phyloP scores from a whole-genome alignment of 2,329 filamentous ascomycete species.

The Stagonosporopsis rhizophila region DNA sequence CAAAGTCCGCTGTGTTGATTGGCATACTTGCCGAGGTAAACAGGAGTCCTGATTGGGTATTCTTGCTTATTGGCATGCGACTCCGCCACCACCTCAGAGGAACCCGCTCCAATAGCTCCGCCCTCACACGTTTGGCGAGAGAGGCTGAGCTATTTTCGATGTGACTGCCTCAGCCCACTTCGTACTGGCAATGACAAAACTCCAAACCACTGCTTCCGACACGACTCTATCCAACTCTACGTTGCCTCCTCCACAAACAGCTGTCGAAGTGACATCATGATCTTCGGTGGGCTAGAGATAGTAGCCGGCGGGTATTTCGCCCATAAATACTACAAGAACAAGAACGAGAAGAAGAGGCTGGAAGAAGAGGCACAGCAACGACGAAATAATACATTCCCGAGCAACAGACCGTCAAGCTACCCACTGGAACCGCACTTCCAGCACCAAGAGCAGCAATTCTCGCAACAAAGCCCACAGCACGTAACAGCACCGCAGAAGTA shows the following conservation, averaged over 20 bases:
- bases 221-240: background rate
- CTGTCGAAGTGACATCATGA: slow-evolving; percentile 38
- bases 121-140: slow-evolving; percentile 24
- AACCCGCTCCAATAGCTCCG: slow-evolving; percentile 30
- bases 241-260: background rate
- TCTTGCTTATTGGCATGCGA: slow-evolving; percentile 5
- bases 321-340: slow-evolving; percentile 46
- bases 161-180: slow-evolving; percentile 31
- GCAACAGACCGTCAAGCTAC: slow-evolving; percentile 24
- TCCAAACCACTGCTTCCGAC: background rate
- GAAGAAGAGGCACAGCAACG: slow-evolving; percentile 35
- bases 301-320: slow-evolving; percentile 46
- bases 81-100: slow-evolving; percentile 35
- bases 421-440: slow-evolving; percentile 18
- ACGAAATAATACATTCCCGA: slow-evolving; percentile 41
- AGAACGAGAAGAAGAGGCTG: slow-evolving; percentile 40
- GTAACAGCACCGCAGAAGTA: slow-evolving; percentile 34
- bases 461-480: slow-evolving; percentile 22
- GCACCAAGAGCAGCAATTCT: slow-evolving; percentile 22
- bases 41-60: slow-evolving; percentile 8
- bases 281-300: slow-evolving; percentile 49
- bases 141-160: slow-evolving; percentile 31
- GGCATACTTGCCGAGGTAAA: background rate
- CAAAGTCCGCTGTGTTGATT: background rate
- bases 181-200: background rate